phyloP scores from a whole-genome alignment of 163 green algal genomes.

The Trebouxia gelatinosa region DNA sequence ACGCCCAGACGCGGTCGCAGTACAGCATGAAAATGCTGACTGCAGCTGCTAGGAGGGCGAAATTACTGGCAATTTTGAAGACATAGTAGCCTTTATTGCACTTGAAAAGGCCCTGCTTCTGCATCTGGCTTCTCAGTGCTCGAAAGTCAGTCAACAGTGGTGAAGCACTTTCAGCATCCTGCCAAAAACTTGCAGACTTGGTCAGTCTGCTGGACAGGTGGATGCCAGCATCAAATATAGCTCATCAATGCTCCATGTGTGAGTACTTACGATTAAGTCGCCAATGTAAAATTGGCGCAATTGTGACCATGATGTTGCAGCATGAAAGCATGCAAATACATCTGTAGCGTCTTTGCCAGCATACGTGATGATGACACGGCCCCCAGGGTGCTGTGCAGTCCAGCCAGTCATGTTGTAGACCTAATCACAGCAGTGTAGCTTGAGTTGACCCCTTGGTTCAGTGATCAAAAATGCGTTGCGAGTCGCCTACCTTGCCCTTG shows the following conservation, averaged over 20 bases:
- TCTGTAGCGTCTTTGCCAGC: conserved; percentile 69
- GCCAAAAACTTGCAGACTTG: neutral
- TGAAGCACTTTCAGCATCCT: conserved; percentile 1
- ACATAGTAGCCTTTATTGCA: conserved; percentile 63
- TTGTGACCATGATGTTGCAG: conserved; percentile 42
- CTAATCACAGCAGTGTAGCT: conserved; percentile 10
- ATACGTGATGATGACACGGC: conserved; percentile 59
- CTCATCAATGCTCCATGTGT: neutral
- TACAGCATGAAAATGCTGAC: conserved; percentile 26
- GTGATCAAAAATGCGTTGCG: neutral
- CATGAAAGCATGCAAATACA: conserved; percentile 68
- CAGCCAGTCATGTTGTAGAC: conserved; percentile 61
- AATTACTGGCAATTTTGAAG: conserved; percentile 54
- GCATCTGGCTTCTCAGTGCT: conserved; percentile 52
- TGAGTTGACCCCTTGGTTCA: neutral
- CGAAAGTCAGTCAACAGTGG: conserved; percentile 64
- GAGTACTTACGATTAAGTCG: conserved; percentile 34
- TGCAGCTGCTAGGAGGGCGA: conserved; percentile 35
- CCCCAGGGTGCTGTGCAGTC: conserved; percentile 48
- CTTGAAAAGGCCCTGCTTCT: conserved; percentile 56
- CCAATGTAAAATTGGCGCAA: conserved; percentile 58
- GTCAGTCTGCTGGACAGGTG: neutral
- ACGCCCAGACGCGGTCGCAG: conserved; percentile 9
- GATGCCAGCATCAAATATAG: neutral
- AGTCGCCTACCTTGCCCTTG: conserved; percentile 47